Evolutionary conservation across 257 asterid genomes (phyloP).

Genomic region (Phtheirospermum japonicum): DNA sequence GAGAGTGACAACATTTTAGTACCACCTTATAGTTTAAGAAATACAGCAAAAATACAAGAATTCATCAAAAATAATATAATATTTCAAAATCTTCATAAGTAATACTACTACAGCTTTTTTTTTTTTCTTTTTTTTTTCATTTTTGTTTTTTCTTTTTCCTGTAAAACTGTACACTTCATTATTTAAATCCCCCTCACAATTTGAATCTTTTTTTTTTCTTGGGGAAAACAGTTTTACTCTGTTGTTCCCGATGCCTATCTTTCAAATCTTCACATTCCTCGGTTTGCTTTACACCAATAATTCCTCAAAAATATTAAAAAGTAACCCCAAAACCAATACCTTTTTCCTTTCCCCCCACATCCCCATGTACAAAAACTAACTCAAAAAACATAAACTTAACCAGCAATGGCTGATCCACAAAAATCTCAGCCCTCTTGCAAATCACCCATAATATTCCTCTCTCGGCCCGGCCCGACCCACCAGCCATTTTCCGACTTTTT

Average conservation of each 20-base stretch:
- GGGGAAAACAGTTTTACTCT: conserved; percentile 38
- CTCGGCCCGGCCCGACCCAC: not conserved
- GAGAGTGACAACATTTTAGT: not conserved
- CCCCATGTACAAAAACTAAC: conserved; percentile 41
- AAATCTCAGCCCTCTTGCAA: conserved; percentile 53
- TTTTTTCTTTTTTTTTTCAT: too few relatives aligned
- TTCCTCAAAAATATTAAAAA: conserved; percentile 23
- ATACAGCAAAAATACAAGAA: not conserved
- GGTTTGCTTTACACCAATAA: conserved; percentile 34
- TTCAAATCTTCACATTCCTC: conserved; percentile 39
- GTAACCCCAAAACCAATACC: conserved; percentile 33
- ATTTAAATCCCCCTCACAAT: conserved; percentile 43
- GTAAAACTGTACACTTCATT: conserved; percentile 68
- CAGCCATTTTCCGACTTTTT: not conserved
- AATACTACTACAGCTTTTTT: conserved; percentile 30
- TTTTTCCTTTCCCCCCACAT: conserved; percentile 25
- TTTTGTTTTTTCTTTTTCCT: too few relatives aligned
- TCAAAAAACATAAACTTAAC: conserved; percentile 29
- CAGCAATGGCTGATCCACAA: conserved; percentile 53
- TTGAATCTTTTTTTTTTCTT: conserved; percentile 40
- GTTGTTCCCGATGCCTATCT: conserved; percentile 48
- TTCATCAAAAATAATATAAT: not conserved
- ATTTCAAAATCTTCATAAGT: conserved; percentile 30
- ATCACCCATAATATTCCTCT: not conserved
- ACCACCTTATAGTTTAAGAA: too few relatives aligned